Base-by-base conservation (phyloP, 2,329 filamentous ascomycete species). In the Orbilia javanica region DNA sequence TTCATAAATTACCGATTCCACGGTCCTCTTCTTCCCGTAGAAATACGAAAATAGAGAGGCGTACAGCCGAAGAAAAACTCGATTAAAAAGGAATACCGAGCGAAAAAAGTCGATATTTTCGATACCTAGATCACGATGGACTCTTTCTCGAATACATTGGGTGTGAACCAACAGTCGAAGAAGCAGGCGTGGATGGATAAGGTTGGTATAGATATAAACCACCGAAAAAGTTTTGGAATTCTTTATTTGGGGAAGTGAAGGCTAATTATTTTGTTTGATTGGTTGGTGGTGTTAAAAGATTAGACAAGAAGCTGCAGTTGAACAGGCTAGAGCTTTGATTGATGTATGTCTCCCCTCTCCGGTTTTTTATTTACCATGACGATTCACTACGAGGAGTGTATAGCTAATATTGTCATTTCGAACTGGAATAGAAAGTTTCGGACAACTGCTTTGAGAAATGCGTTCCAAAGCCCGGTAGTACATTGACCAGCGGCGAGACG, bases 401-500 rank as follows among this genome's bases (percentile, higher is more conserved):
- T 20, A 50, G 53, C 20, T 60, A 36, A 36, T 53, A 3, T 34
- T 15, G 7, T 46, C 25, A 11, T 42, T 18, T n/a, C 52, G 4
- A 4, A 11, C 8, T 15, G 20, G 3, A 25, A 53, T 78, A 93
- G 91, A 93, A 92, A 89, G 88, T 94, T 84, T 93, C 94, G 85
- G 88, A 92, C 82, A 90, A 91, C 85, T 95, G 92, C 86, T 95
- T 93, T 86, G 89, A 92, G 55, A 90, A 90, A 84, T 95, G 92
- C 84, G 86, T 94, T 15, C 87, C 91, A 62, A 90, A 91, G 82
- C 91, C 92, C 67, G 90, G 91, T 73, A 84, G 87, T 62, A 89
- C 89, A 67, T 85, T 94, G 70, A 90, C 90, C 62, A 88, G 87
- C 84, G 85, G 88, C 84, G 92, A 95, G 84, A 87, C 64, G 2